Evolutionary conservation across 1,284 basidiomycete species (phyloP).

Genomic region (Moniliella sp.): DNA sequence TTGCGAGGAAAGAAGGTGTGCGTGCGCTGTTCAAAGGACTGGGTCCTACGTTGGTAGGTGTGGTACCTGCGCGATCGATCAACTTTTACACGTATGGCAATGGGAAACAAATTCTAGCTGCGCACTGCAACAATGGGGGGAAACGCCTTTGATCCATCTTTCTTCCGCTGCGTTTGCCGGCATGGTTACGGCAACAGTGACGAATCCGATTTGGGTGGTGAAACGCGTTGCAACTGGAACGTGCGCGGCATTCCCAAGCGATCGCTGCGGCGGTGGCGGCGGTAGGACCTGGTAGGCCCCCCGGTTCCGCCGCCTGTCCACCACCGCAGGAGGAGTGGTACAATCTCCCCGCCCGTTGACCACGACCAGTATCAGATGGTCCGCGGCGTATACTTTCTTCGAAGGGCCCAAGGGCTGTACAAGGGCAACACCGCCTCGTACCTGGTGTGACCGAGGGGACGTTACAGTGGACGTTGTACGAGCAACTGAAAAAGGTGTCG

Average conservation of each 20-base stretch:
- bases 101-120: conserved; percentile 71
- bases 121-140: conserved; percentile 56
- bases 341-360: too few species aligned
- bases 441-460: conserved; percentile 88
- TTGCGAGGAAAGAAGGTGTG: conserved; percentile 46
- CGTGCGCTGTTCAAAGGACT: conserved; percentile 81
- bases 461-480: conserved; percentile 94
- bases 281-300: too few species aligned
- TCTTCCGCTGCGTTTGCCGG: conserved; percentile 59
- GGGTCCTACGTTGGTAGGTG: conserved; percentile 79
- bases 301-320: too few species aligned
- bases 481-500: conserved; percentile 46
- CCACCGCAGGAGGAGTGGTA: too few species aligned
- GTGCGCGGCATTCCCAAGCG: too few species aligned
- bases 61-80: conserved; percentile 68
- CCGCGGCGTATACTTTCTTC: too few species aligned
- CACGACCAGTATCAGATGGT: too few species aligned
- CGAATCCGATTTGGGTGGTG: conserved; percentile 96
- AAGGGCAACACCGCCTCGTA: conserved; percentile 83
- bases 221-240: too few species aligned
- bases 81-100: conserved; percentile 97
- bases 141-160: conserved; percentile 68
- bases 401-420: conserved; percentile 70
- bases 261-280: too few species aligned
- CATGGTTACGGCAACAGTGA: conserved; percentile 63